phyloP scores from a whole-genome alignment of 768 basidiomycete genomes.

The Pleurotus sapidus region DNA sequence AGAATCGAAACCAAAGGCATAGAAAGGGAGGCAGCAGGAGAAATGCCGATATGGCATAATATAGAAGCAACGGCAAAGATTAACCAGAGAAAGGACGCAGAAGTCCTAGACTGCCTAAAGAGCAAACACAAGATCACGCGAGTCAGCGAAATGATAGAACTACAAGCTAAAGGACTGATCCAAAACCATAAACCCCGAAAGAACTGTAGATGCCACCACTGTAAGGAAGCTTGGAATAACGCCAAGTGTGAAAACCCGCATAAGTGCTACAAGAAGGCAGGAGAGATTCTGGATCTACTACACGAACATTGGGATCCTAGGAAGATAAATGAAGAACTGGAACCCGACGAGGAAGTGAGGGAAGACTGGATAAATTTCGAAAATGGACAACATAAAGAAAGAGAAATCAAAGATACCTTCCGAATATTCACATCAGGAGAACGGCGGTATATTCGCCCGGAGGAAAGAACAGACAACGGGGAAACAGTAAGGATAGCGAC shows the following conservation, averaged over 20 bases:
- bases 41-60: background rate
- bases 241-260: background rate
- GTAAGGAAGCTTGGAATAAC: background rate
- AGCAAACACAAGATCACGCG: background rate
- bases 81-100: background rate
- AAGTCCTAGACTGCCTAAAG: background rate
- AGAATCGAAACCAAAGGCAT: background rate
- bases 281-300: background rate
- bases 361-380: background rate
- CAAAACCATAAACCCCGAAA: background rate
- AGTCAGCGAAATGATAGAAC: background rate
- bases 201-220: background rate
- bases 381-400: background rate
- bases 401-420: background rate
- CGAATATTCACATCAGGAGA: constrained; percentile 1
- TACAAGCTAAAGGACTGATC: background rate
- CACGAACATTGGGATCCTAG: constrained; percentile 1
- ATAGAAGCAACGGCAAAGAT: background rate
- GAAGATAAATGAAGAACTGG: background rate
- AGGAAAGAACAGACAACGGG: background rate
- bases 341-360: background rate
- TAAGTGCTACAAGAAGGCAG: background rate
- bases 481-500: background rate
- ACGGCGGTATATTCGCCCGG: too few species aligned
- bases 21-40: background rate